These are phyloP conservation scores for Euptelea pleiosperma DNA, from an alignment of 164 flowering plant species.

Conservation along the genomic window DNA sequence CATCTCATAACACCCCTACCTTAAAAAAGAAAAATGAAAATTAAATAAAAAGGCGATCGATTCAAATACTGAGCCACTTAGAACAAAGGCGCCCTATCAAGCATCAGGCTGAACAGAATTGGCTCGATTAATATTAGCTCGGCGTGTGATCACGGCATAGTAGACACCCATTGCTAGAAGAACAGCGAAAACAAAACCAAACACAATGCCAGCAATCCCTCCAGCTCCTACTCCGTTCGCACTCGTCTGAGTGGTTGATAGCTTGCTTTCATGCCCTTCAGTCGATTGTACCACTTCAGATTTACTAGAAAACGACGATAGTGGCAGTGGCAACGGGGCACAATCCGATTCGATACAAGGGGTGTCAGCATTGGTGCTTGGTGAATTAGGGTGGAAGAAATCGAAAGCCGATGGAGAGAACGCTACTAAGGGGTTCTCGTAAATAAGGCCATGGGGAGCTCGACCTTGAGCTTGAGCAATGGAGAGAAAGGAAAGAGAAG, in stretches of 20 bases:
- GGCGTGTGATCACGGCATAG: constrained; percentile 37
- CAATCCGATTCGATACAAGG: constrained; percentile 32
- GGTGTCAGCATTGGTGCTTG: constrained; percentile 8
- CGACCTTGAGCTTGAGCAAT: constrained; percentile 21
- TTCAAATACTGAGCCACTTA: not conserved
- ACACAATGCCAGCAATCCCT: constrained; percentile 48
- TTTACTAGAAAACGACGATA: constrained; percentile 4
- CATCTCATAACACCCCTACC: constrained; percentile 7
- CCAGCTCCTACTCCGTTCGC: constrained; percentile 36
- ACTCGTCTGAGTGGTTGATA: constrained; percentile 12
- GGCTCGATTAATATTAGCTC: constrained; percentile 29
- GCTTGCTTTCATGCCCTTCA: constrained; percentile 33
- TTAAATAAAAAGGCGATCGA: not conserved
- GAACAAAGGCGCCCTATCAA: too few species aligned
- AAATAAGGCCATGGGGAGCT: constrained; percentile 57
- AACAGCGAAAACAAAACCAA: constrained; percentile 40
- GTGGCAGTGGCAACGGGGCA: constrained; percentile 46
- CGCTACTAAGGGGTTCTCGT: constrained; percentile 53
- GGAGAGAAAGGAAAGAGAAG: constrained; percentile 29
- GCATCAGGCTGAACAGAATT: constrained; percentile 40
- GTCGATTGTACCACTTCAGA: constrained; percentile 49
- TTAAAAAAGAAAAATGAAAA: not conserved
- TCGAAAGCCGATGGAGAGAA: constrained; percentile 67
- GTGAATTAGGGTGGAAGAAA: constrained; percentile 63
- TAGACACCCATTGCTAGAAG: constrained; percentile 54